Evolutionary conservation across 306 rosid genomes (phyloP).

Genomic region (Parietaria judaica): DNA sequence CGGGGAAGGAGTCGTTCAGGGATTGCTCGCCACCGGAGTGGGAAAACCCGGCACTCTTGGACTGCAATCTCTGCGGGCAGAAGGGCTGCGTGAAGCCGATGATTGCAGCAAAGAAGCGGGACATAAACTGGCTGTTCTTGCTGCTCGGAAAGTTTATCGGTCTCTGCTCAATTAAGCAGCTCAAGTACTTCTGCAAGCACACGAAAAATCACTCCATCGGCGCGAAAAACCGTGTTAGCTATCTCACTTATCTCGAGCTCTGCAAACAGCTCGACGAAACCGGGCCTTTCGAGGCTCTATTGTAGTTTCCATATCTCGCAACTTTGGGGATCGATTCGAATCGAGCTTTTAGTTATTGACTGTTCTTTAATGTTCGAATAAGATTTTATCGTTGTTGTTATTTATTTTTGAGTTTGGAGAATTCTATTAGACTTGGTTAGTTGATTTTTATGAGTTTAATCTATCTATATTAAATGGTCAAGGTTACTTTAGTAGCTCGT

Average conservation of each 20-base stretch:
- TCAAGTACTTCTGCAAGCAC: slow-evolving; percentile 47
- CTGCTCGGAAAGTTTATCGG: slow-evolving; percentile 45
- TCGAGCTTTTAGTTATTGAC: no score
- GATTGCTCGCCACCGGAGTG: slow-evolving; percentile 38
- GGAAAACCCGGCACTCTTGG: slow-evolving; percentile 25
- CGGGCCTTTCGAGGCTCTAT: slow-evolving; percentile 18
- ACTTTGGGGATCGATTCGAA: no score
- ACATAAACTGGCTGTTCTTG: slow-evolving; percentile 59
- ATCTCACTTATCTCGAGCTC: slow-evolving; percentile 28
- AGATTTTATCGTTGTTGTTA: no score
- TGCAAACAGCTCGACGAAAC: slow-evolving; percentile 36
- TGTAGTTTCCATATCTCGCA: no score
- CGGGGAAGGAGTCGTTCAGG: neutral
- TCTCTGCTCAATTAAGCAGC: slow-evolving; percentile 33
- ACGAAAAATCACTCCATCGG: slow-evolving; percentile 44
- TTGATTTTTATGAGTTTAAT: no score
- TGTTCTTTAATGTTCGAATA: no score
- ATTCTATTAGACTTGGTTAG: no score
- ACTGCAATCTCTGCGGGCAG: slow-evolving; percentile 26
- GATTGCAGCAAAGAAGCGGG: slow-evolving; percentile 7
- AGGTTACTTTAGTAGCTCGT: no score
- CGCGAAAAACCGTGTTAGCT: slow-evolving; percentile 52
- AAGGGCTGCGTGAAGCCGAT: slow-evolving; percentile 36
- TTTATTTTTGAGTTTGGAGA: no score
- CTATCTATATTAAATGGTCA: no score